Percentiles rank a stretch among this genome's conserved stretches.
Evolutionary conservation across 2,329 filamentous ascomycete genomes (phyloP).

Genomic region (Cladophialophora bantiana): DNA sequence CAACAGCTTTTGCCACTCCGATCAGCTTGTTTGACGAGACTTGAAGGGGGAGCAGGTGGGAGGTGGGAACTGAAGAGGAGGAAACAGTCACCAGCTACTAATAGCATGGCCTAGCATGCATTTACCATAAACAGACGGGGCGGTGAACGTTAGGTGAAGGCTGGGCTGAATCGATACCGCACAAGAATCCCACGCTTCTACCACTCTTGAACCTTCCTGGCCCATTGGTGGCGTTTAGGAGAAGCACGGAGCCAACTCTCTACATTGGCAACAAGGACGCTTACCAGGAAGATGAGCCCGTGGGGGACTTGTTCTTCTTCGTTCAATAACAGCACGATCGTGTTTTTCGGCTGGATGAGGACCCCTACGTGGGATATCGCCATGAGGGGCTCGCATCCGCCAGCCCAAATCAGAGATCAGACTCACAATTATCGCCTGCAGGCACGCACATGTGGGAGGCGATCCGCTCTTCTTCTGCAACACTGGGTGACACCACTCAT

Average conservation of each 20-base stretch:
- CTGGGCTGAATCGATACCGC: background rate
- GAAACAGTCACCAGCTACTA: background rate
- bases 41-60: background rate
- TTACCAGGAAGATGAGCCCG: background rate
- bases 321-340: background rate
- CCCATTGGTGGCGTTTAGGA: background rate
- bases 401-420: background rate
- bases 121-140: background rate
- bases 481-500: background rate
- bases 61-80: background rate
- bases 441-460: background rate
- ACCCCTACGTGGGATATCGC: background rate
- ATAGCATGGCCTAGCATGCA: background rate
- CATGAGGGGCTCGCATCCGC: slow-evolving; percentile 4
- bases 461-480: background rate
- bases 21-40: background rate
- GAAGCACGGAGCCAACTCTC: background rate
- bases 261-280: background rate
- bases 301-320: background rate
- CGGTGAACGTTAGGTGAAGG: background rate
- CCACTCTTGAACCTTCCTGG: background rate
- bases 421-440: background rate
- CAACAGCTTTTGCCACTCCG: background rate
- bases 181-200: background rate
- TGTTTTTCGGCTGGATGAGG: slow-evolving; percentile 1